Evolutionary conservation across 768 basidiomycete species (phyloP).

Genomic region (Steccherinum ochraceum): DNA sequence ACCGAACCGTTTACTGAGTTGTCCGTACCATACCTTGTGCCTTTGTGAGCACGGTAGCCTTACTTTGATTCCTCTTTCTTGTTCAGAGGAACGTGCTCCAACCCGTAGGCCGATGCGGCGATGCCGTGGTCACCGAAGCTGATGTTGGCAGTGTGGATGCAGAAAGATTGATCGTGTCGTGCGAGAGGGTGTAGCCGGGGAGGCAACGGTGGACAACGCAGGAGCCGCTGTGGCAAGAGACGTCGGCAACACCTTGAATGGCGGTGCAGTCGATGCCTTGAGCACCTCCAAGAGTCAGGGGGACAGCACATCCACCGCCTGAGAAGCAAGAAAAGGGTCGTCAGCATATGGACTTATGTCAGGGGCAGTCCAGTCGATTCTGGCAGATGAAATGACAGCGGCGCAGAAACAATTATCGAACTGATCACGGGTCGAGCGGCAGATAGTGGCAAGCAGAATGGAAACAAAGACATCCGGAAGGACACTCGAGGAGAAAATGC

Average conservation of each 20-base stretch:
- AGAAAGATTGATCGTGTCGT: slow-evolving; percentile 14
- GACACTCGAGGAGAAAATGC: background rate
- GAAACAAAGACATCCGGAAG: too few species aligned
- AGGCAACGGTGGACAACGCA: slow-evolving; percentile 42
- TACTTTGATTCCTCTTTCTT: background rate
- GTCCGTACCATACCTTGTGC: too few species aligned
- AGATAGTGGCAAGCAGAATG: background rate
- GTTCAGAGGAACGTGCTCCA: slow-evolving; percentile 20
- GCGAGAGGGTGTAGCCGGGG: slow-evolving; percentile 28
- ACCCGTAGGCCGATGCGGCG: slow-evolving; percentile 13
- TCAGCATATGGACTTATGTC: background rate
- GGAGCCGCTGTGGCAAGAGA: slow-evolving; percentile 37
- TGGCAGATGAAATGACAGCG: background rate
- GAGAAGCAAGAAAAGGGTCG: background rate
- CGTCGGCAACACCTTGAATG: slow-evolving; percentile 41
- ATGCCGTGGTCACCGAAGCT: background rate
- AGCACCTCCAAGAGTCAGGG: slow-evolving; percentile 23
- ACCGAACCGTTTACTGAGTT: too few species aligned
- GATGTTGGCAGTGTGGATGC: slow-evolving; percentile 5
- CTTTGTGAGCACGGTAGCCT: too few species aligned
- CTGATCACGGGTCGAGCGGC: too few species aligned
- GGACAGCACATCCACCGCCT: slow-evolving; percentile 45
- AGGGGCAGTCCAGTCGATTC: background rate
- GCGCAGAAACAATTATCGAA: background rate
- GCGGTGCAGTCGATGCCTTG: slow-evolving; percentile 45